A percentile compares a stretch with the other conserved stretches of the same genome.
Evolutionary conservation across 2,329 filamentous ascomycete genomes (phyloP).

Genomic region (Exophiala sp.): DNA sequence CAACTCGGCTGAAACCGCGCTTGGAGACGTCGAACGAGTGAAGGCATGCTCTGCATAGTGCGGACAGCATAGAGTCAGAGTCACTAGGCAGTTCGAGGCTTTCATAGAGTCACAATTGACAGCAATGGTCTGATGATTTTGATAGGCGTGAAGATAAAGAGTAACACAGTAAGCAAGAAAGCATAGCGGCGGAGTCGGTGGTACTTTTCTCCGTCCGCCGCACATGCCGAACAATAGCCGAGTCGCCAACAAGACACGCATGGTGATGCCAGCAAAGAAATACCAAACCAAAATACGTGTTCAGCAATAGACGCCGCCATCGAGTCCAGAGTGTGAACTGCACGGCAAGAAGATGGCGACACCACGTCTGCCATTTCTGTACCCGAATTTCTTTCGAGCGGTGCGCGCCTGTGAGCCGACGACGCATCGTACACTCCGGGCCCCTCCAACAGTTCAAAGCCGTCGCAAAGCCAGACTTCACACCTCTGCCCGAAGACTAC

Average conservation of each 20-base stretch:
- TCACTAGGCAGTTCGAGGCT: too few species aligned
- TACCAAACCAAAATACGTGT: neutral
- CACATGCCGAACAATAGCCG: neutral
- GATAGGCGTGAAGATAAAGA: neutral
- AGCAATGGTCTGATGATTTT: too few species aligned
- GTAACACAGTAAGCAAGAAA: neutral
- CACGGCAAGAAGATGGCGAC: slow-evolving; percentile 49
- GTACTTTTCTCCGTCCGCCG: neutral
- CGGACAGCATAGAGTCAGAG: too few species aligned
- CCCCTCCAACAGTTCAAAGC: slow-evolving; percentile 30
- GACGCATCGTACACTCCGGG: slow-evolving; percentile 40
- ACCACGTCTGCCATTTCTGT: slow-evolving; percentile 60
- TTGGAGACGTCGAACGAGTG: too few species aligned
- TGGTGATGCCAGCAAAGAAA: neutral
- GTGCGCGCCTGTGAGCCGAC: slow-evolving; percentile 45
- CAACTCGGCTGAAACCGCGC: too few species aligned
- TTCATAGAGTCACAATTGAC: too few species aligned
- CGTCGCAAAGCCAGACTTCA: slow-evolving; percentile 35
- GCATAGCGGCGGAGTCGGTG: neutral
- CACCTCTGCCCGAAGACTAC: slow-evolving; percentile 33
- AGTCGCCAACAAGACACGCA: neutral
- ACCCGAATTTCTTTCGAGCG: slow-evolving; percentile 59
- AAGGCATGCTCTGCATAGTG: too few species aligned
- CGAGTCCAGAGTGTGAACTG: neutral
- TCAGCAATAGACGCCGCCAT: neutral